These are phyloP conservation scores for Hypoxylon sp. DNA, from an alignment of 2,329 filamentous ascomycete genomes.

Conservation along the genomic window DNA sequence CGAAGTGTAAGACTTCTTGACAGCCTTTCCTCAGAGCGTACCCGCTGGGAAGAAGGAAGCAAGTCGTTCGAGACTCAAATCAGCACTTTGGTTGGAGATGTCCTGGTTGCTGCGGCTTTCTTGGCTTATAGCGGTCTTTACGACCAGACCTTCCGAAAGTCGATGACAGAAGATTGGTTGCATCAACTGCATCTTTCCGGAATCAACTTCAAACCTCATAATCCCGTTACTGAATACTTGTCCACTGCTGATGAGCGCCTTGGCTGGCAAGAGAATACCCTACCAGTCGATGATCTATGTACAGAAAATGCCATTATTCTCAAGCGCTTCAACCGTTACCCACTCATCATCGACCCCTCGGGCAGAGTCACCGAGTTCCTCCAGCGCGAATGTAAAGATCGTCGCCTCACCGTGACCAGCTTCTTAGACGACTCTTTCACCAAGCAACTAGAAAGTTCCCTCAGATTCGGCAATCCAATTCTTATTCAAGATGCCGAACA, in stretches of 20 bases:
- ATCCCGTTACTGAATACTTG: conserved; percentile 95
- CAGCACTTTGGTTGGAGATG: conserved; percentile 94
- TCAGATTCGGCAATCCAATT: conserved; percentile 98
- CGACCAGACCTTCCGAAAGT: conserved; percentile 97
- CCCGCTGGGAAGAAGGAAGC: conserved; percentile 96
- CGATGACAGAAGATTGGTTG: conserved; percentile 98
- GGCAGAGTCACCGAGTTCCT: conserved; percentile 95
- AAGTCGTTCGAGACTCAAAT: conserved; percentile 99
- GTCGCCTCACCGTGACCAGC: conserved; percentile 94
- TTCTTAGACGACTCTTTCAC: conserved; percentile 98
- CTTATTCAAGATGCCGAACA: conserved; percentile 99
- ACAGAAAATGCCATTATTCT: conserved; percentile 98
- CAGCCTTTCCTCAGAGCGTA: conserved; percentile 93
- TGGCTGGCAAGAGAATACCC: conserved; percentile 92
- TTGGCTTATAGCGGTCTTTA: conserved; percentile 97
- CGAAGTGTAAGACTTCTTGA: conserved; percentile 94
- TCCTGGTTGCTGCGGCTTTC: conserved; percentile 96
- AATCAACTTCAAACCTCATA: conserved; percentile 91
- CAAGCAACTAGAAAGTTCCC: conserved; percentile 95
- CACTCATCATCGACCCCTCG: conserved; percentile 97
- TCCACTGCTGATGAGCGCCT: conserved; percentile 96
- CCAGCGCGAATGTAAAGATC: conserved; percentile 93
- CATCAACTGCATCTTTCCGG: conserved; percentile 94
- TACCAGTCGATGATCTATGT: conserved; percentile 97
- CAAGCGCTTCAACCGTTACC: conserved; percentile 98